Base-by-base conservation (phyloP, 2,329 filamentous ascomycete genomes). In the Fragosphaeria purpurea region DNA sequence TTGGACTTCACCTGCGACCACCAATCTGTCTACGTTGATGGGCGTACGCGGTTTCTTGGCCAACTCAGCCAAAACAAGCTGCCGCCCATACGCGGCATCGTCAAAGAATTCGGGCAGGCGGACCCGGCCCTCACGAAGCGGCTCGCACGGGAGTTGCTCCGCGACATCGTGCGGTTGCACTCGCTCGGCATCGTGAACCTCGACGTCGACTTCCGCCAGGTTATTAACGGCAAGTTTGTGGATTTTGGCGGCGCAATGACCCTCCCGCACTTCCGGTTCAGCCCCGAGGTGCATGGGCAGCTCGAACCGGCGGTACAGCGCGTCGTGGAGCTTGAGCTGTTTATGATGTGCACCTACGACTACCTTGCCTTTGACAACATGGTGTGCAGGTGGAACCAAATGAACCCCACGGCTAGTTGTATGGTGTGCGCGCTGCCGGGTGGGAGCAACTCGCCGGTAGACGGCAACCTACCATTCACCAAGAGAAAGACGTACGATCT, bases 191-290 rank as follows among this genome's bases (percentile, higher is more conserved):
- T 58, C 31, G 46, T 55, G 10, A 0, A 13, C 35, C 8, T 56
- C 41, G 57, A 58, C 41, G 39, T 54, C 12, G 40, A 22, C 11
- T 13, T 41, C 43, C 48, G 52, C 11, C 59, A 63, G 41, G 6
- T 60, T 9, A 51, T 61, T 48, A 49, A 45, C 49, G 51, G 55
- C 46, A 61, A 60, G 42, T 2, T 59, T 3, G 33, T 47, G 46
- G 58, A 63, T 50, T 59, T 63, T 42, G 62, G 59, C 53, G 56
- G 37, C 5, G 48, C 59, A 44, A 45, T 61, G 22, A 63, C 61
- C 6, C 12, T 52, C 7, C 61, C 61, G 10, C 60, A 63, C 47
- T 57, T 52, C 6, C 4, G 35, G 11, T 42, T 12, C 5, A 48
- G n/a, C 11, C 47, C 41, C 10, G 33, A 41, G 41, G 32, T 48